phyloP scores from a whole-genome alignment of 768 basidiomycete species.

The Boletus sp. region DNA sequence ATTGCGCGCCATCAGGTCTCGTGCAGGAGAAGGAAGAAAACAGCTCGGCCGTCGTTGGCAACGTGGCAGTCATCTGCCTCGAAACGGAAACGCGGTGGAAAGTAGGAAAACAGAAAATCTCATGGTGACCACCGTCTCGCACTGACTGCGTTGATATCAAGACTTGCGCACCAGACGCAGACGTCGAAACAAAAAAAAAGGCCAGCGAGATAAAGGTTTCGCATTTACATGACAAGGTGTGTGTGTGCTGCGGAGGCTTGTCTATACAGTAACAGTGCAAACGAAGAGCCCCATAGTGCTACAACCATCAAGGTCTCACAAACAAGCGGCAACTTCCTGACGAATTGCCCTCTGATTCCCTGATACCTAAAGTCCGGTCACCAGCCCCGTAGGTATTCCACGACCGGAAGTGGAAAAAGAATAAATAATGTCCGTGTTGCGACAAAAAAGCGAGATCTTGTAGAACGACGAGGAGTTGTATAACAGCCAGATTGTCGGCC shows the following conservation, averaged over 20 bases:
- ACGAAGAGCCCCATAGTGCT: neutral
- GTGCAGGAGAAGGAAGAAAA: neutral
- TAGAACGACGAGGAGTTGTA: slow-evolving; percentile 20
- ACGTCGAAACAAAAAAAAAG: neutral
- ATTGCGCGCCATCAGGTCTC: slow-evolving; percentile 9
- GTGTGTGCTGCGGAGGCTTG: neutral
- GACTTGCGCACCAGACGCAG: too few relatives aligned
- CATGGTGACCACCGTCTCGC: too few relatives aligned
- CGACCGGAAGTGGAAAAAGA: neutral
- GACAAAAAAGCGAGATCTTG: slow-evolving; percentile 6
- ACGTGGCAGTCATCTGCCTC: neutral
- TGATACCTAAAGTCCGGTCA: slow-evolving; percentile 3
- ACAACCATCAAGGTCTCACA: slow-evolving; percentile 4
- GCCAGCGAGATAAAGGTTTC: slow-evolving; percentile 2
- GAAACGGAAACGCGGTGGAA: neutral
- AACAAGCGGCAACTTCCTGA: slow-evolving; percentile 7
- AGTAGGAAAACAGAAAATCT: too few relatives aligned
- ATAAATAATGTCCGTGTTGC: slow-evolving; percentile 13
- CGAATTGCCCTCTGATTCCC: neutral
- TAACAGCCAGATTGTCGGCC: slow-evolving; percentile 7
- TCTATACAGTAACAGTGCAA: neutral
- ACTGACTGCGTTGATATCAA: too few relatives aligned
- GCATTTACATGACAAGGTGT: slow-evolving; percentile 13
- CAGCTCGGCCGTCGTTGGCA: neutral
- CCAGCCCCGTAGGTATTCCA: slow-evolving; percentile 6